Percentiles rank a stretch among this genome's conserved stretches.
Conservation (phyloP, 2,329 filamentous ascomycete genomes). For the Claviceps maximensis region DNA sequence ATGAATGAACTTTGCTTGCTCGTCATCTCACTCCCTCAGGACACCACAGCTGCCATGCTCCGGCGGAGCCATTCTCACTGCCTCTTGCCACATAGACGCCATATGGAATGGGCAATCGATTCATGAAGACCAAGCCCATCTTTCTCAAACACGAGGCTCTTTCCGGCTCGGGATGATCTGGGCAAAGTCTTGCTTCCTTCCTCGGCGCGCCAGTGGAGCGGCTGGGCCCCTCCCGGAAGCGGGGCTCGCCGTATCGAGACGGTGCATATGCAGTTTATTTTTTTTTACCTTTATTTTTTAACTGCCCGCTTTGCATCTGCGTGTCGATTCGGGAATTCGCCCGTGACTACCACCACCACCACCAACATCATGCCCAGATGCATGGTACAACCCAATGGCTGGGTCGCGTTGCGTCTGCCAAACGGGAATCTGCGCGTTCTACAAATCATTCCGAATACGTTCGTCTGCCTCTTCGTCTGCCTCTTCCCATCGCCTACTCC, state of each 20-base stretch:
- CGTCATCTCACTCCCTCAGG: too few species aligned
- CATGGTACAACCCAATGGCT: constrained; percentile 39
- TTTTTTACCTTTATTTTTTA: neutral
- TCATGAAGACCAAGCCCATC: neutral
- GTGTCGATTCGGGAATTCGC: neutral
- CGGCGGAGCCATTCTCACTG: too few species aligned
- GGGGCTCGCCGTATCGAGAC: neutral
- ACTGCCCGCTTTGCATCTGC: neutral
- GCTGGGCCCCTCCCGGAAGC: neutral
- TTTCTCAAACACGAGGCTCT: neutral
- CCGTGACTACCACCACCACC: constrained; percentile 3
- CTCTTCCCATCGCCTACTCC: neutral
- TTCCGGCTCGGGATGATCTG: neutral
- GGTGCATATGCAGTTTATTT: neutral
- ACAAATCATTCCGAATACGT: constrained; percentile 49
- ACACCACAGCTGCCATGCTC: too few species aligned
- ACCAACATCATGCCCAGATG: constrained; percentile 17
- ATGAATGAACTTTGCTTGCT: too few species aligned
- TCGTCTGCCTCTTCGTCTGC: constrained; percentile 10
- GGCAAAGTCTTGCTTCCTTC: neutral
- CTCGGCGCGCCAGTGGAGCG: neutral
- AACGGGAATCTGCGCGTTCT: constrained; percentile 45
- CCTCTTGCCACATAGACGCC: too few species aligned
- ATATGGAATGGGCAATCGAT: too few species aligned
- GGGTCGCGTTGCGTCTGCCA: constrained; percentile 46